phyloP scores from a whole-genome alignment of 73 alveolate genomes.

The Symbiodinium pilosum region DNA sequence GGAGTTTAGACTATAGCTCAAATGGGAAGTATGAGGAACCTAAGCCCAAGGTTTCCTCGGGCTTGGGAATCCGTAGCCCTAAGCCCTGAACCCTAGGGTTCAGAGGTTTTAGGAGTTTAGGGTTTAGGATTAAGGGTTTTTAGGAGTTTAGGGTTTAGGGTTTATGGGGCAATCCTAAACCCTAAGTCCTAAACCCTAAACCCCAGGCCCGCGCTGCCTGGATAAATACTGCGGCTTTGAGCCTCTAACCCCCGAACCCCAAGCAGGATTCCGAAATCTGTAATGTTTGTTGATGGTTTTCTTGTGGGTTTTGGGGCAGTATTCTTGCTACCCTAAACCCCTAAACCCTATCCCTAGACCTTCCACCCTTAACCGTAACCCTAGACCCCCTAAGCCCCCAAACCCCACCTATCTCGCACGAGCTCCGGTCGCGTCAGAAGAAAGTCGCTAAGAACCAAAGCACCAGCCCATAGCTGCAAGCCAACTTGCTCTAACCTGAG shows the following conservation, averaged over 20 bases:
- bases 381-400: background rate
- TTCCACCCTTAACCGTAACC: background rate
- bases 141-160: no score
- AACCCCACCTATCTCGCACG: background rate
- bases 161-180: background rate
- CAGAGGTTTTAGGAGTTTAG: no score
- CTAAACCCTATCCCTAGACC: background rate
- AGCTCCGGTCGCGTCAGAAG: conserved; percentile 36
- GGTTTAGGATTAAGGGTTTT: no score
- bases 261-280: background rate
- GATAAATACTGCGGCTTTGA: no score
- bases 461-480: conserved; percentile 87
- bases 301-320: no score
- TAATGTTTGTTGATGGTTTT: no score
- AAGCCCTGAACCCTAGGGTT: no score
- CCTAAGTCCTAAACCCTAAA: background rate
- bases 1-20: no score
- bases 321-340: background rate
- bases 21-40: no score
- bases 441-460: conserved; percentile 63
- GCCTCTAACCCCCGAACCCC: no score
- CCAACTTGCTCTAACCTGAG: conserved; percentile 36
- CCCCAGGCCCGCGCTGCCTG: background rate
- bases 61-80: no score
- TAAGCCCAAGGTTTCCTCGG: no score